Evolutionary conservation across 106 monocot species (phyloP).

Genomic region (Allium cepa): DNA sequence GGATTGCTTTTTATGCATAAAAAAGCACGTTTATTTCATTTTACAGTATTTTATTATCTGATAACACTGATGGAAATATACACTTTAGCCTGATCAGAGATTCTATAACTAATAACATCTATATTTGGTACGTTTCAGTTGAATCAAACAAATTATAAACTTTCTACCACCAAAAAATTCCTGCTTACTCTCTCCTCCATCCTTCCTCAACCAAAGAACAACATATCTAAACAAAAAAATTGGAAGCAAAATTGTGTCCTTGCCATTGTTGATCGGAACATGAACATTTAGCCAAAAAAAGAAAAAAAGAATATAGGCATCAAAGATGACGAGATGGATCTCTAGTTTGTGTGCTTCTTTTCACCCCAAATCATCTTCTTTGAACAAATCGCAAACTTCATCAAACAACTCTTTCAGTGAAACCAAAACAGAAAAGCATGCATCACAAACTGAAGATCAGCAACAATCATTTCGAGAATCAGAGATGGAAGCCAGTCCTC

Average conservation of each 20-base stretch:
- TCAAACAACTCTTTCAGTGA: background rate
- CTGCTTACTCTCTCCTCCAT: background rate
- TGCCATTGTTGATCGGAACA: too few species aligned
- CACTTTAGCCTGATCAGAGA: too few species aligned
- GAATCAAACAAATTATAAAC: background rate
- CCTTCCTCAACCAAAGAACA: background rate
- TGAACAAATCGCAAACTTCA: background rate
- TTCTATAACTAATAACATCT: background rate
- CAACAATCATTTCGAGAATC: background rate
- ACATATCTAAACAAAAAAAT: too few species aligned
- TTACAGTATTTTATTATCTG: background rate
- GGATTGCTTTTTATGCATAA: background rate
- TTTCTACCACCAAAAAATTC: background rate
- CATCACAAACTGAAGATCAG: too few species aligned
- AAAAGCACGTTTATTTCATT: background rate
- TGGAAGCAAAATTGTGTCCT: too few species aligned
- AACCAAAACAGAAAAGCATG: too few species aligned
- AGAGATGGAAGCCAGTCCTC: background rate
- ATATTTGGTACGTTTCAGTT: background rate
- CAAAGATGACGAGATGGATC: too few species aligned
- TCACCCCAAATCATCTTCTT: background rate
- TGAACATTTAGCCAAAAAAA: too few species aligned
- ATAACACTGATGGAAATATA: background rate
- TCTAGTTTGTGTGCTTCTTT: background rate
- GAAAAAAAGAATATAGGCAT: too few species aligned